Evolutionary conservation across 2,329 filamentous ascomycete species (phyloP).

Genomic region (Aureobasidium sp.): DNA sequence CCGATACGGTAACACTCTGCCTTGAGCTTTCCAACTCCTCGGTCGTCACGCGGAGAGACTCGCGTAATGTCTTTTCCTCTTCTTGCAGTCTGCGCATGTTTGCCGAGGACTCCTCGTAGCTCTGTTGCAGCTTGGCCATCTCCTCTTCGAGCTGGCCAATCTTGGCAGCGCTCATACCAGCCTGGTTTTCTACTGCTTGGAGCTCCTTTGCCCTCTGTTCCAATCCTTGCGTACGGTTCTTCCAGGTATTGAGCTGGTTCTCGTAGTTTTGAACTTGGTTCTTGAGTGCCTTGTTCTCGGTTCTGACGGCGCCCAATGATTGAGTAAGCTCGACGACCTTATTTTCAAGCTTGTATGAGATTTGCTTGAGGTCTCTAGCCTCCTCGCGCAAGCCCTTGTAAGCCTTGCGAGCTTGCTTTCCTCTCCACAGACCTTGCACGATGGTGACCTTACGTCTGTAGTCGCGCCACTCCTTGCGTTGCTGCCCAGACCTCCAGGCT

Average conservation of each 20-base stretch:
- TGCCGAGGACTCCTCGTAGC: conserved; percentile 79
- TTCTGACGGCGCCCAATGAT: conserved; percentile 82
- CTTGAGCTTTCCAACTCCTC: conserved; percentile 75
- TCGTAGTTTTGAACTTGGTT: conserved; percentile 94
- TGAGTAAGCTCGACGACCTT: conserved; percentile 99
- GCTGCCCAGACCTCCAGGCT: conserved; percentile 74
- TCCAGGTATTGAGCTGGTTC: conserved; percentile 91
- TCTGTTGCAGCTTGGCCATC: conserved; percentile 83
- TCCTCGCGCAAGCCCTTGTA: conserved; percentile 94
- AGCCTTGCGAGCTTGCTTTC: conserved; percentile 66
- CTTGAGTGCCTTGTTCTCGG: conserved; percentile 83
- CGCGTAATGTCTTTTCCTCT: conserved; percentile 78
- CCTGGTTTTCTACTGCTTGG: conserved; percentile 94
- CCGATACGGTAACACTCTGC: conserved; percentile 65
- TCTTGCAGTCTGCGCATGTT: conserved; percentile 94
- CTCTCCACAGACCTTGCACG: conserved; percentile 89
- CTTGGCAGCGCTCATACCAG: conserved; percentile 86
- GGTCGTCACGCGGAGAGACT: conserved; percentile 71
- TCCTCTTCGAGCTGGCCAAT: conserved; percentile 90
- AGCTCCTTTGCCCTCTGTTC: conserved; percentile 89
- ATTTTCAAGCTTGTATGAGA: conserved; percentile 98
- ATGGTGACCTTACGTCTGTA: conserved; percentile 86
- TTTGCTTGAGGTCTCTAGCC: conserved; percentile 96
- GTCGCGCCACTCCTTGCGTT: conserved; percentile 73
- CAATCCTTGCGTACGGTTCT: conserved; percentile 81